A percentile compares a stretch with the other conserved stretches of the same genome.
Conservation (phyloP, 2,329 filamentous ascomycete genomes). For the Aspergillus pseudonomiae region DNA sequence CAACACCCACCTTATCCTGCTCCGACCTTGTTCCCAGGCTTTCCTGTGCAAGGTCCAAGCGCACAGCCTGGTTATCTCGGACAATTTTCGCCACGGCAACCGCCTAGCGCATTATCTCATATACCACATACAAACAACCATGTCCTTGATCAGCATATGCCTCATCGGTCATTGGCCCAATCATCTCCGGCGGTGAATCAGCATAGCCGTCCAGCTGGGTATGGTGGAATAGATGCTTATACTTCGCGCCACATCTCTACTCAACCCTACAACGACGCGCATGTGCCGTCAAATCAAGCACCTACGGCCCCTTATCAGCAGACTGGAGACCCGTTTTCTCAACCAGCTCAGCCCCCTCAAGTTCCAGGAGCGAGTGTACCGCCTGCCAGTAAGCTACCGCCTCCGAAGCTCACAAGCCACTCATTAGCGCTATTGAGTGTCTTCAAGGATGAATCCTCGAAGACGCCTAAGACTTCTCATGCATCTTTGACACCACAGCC, state of each 20-base stretch:
- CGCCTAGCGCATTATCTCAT: constrained; percentile 14
- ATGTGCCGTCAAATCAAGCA: constrained; percentile 21
- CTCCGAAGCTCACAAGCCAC: constrained; percentile 61
- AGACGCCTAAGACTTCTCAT: constrained; percentile 28
- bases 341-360: constrained; percentile 36
- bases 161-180: constrained; percentile 15
- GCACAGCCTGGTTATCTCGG: constrained; percentile 33
- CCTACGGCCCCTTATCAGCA: constrained; percentile 49
- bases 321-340: constrained; percentile 50
- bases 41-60: constrained; percentile 37
- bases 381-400: constrained; percentile 60
- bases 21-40: constrained; percentile 47
- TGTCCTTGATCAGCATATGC: constrained; percentile 10
- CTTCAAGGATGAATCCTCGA: constrained; percentile 51
- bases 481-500: constrained; percentile 23
- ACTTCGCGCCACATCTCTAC: constrained; percentile 27
- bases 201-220: constrained; percentile 22
- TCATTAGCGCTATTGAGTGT: constrained; percentile 60
- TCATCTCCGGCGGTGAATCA: constrained; percentile 18
- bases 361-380: constrained; percentile 53
- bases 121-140: constrained; percentile 13
- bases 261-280: constrained; percentile 23
- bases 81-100: constrained; percentile 23
- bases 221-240: constrained; percentile 25
- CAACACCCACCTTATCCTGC: constrained; percentile 57